Percentiles rank a stretch among this genome's conserved stretches.
Evolutionary conservation across 1,284 basidiomycete genomes (phyloP).

Genomic region (Austroboletus niveus): DNA sequence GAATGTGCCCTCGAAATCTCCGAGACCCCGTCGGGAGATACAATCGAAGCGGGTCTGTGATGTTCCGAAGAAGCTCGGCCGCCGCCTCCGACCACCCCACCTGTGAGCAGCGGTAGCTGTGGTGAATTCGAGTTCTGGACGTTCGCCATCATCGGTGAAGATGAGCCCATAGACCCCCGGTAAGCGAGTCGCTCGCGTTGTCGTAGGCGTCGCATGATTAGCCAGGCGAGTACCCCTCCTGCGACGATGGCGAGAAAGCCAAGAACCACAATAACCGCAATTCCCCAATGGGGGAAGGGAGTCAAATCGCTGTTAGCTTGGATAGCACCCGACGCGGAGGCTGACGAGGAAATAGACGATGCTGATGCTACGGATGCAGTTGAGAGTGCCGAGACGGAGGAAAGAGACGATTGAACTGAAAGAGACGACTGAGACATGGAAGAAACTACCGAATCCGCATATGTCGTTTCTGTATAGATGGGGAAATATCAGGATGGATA

Average conservation of each 20-base stretch:
- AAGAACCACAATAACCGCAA: slow-evolving; percentile 80
- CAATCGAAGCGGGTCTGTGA: slow-evolving; percentile 45
- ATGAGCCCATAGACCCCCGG: slow-evolving; percentile 71
- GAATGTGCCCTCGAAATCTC: slow-evolving; percentile 61
- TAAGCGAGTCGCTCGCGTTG: slow-evolving; percentile 50
- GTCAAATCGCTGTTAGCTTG: slow-evolving; percentile 41
- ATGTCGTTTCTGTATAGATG: slow-evolving; percentile 60
- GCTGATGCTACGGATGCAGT: slow-evolving; percentile 23
- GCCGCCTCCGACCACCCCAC: slow-evolving; percentile 34
- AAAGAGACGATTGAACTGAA: slow-evolving; percentile 37
- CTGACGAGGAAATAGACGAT: slow-evolving; percentile 23
- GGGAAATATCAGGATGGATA: slow-evolving; percentile 10
- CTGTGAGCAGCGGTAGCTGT: slow-evolving; percentile 51
- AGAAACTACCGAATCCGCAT: slow-evolving; percentile 57
- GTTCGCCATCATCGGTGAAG: slow-evolving; percentile 77
- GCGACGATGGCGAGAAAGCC: slow-evolving; percentile 77
- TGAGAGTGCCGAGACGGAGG: slow-evolving; percentile 33
- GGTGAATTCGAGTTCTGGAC: slow-evolving; percentile 42
- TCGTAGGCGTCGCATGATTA: slow-evolving; percentile 67
- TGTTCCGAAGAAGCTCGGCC: slow-evolving; percentile 28
- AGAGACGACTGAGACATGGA: slow-evolving; percentile 47
- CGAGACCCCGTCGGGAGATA: slow-evolving; percentile 63
- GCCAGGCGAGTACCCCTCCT: slow-evolving; percentile 61
- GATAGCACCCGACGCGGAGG: slow-evolving; percentile 40
- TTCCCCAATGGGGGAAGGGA: slow-evolving; percentile 80